phyloP scores from a whole-genome alignment of 768 basidiomycete species.

The Plicaturopsis crispa region DNA sequence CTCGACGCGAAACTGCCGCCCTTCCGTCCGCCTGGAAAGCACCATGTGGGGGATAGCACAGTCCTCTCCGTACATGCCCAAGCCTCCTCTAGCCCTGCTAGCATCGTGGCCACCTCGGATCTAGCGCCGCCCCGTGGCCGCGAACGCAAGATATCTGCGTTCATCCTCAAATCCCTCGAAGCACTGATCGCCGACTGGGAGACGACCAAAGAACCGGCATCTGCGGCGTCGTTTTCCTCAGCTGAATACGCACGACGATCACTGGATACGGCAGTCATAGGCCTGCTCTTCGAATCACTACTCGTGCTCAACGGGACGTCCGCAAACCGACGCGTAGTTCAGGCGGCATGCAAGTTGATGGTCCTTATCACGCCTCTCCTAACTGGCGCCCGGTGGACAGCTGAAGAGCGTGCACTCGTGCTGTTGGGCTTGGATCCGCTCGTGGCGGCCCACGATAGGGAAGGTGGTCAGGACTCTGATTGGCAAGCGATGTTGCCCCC shows the following conservation, averaged over 20 bases:
- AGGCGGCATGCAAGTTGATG: slow-evolving; percentile 50
- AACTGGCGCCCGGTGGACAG: slow-evolving; percentile 39
- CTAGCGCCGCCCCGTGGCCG: slow-evolving; percentile 42
- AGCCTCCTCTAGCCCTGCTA: background rate
- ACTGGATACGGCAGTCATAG: slow-evolving; percentile 61
- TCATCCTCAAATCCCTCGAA: slow-evolving; percentile 58
- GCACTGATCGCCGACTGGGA: slow-evolving; percentile 43
- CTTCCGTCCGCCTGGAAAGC: slow-evolving; percentile 16
- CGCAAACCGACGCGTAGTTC: slow-evolving; percentile 53
- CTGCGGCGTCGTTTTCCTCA: slow-evolving; percentile 28
- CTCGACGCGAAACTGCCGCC: slow-evolving; percentile 56
- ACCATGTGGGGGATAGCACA: background rate
- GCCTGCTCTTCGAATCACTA: slow-evolving; percentile 62
- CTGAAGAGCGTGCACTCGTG: slow-evolving; percentile 57
- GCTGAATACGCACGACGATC: slow-evolving; percentile 59
- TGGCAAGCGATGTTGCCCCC: slow-evolving; percentile 46
- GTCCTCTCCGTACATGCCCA: background rate
- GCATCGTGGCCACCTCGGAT: slow-evolving; percentile 17
- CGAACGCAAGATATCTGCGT: slow-evolving; percentile 55
- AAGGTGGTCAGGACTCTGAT: slow-evolving; percentile 13
- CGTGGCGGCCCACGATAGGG: slow-evolving; percentile 29
- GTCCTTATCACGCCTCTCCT: slow-evolving; percentile 34
- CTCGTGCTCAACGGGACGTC: slow-evolving; percentile 59
- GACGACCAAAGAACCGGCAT: slow-evolving; percentile 18
- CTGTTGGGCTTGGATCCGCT: slow-evolving; percentile 62